A percentile compares a stretch with the other conserved stretches of the same genome.
Conservation (phyloP, 2,329 filamentous ascomycete genomes). For the Neurospora sp. region DNA sequence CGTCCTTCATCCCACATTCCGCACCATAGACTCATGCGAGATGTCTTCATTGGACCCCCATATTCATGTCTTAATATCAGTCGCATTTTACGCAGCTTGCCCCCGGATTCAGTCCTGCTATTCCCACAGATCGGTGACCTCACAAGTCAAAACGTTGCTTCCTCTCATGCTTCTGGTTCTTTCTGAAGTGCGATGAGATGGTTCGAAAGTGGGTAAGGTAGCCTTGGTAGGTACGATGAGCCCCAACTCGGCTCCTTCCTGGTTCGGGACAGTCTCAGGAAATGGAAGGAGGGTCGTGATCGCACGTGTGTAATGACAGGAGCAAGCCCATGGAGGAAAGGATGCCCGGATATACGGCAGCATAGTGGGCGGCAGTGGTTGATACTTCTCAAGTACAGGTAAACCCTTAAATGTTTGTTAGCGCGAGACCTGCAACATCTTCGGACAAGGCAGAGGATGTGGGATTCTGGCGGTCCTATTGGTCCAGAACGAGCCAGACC, state of each 20-base stretch:
- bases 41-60: neutral
- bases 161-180: neutral
- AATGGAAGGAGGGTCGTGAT: neutral
- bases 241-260: neutral
- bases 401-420: neutral
- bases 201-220: neutral
- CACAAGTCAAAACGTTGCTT: neutral
- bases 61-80: neutral
- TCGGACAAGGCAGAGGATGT: neutral
- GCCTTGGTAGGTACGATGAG: neutral
- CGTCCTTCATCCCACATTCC: neutral
- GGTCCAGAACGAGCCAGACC: neutral
- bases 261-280: neutral
- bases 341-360: neutral
- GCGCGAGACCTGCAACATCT: neutral
- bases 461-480: neutral
- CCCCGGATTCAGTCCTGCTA: neutral
- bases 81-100: neutral
- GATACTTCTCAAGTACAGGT: neutral
- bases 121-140: neutral
- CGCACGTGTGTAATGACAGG: neutral
- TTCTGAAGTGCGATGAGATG: neutral
- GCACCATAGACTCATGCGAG: neutral
- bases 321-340: neutral
- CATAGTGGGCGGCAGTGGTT: neutral